Evolutionary conservation across 441 rosid species (phyloP).

Genomic region (Rhodomyrtus psidioides): DNA sequence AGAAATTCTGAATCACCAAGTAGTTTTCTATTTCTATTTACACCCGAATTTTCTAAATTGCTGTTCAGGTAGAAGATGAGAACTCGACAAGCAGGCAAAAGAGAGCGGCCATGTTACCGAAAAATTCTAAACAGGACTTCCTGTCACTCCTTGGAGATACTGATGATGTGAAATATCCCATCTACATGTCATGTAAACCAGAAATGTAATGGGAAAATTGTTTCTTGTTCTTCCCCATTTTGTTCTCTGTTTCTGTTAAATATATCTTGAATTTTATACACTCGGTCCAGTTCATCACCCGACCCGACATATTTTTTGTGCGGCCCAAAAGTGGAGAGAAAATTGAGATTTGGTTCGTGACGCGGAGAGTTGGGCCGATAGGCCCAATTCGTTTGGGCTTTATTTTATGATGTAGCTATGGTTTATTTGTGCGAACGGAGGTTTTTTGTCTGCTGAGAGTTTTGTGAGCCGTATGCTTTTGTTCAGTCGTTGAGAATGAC

Average conservation of each 20-base stretch:
- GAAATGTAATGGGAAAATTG: background rate
- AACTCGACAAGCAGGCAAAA: slow-evolving; percentile 32
- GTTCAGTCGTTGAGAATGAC: no score
- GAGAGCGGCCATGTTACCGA: slow-evolving; percentile 32
- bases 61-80: slow-evolving; percentile 31
- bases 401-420: no score
- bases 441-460: no score
- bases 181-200: slow-evolving; percentile 43
- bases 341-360: no score
- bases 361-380: no score
- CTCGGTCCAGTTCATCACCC: no score
- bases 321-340: no score
- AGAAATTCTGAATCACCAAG: background rate
- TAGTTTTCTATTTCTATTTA: background rate
- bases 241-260: slow-evolving; percentile 3
- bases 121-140: slow-evolving; percentile 32
- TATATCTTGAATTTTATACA: no score
- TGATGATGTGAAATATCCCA: slow-evolving; percentile 29
- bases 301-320: no score
- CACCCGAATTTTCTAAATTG: slow-evolving; percentile 9
- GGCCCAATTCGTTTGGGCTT: no score
- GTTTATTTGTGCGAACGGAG: no score
- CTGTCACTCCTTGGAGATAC: slow-evolving; percentile 38
- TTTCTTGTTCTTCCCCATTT: background rate
- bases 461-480: no score